Evolutionary conservation across 768 basidiomycete species (phyloP).

Genomic region (Astraeus odoratus): DNA sequence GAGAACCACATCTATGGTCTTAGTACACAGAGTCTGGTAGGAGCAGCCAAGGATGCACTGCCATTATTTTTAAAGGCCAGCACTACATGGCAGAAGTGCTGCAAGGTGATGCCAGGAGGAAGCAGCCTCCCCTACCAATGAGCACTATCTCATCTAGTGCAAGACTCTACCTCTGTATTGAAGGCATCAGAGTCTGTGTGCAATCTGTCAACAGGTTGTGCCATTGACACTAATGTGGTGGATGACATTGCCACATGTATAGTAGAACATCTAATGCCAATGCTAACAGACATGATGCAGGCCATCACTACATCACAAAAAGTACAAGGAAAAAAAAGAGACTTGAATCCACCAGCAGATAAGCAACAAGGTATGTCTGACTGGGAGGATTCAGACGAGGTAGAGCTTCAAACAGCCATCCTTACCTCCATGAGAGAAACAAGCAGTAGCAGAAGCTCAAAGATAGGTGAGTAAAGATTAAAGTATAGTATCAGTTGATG

Average conservation of each 20-base stretch:
- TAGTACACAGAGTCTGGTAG: constrained; percentile 14
- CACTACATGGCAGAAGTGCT: neutral
- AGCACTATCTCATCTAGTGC: neutral
- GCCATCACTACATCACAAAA: no score
- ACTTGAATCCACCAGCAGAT: no score
- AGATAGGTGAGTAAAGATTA: neutral
- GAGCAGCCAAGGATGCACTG: constrained; percentile 19
- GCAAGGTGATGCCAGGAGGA: neutral
- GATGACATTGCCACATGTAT: neutral
- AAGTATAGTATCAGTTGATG: no score
- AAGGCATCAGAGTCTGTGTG: neutral
- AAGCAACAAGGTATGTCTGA: constrained; percentile 1
- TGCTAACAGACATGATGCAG: constrained; percentile 3
- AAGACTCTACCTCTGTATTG: no score
- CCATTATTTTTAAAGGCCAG: constrained; percentile 20
- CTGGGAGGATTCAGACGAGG: no score
- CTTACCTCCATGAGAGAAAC: neutral
- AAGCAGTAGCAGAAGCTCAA: no score
- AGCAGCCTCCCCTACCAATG: neutral
- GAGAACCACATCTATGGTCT: constrained; percentile 27
- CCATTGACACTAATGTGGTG: neutral
- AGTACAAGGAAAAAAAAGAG: no score
- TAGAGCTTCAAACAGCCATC: neutral
- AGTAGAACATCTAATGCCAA: neutral
- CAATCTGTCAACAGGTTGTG: neutral